Evolutionary conservation across 768 basidiomycete genomes (phyloP), one percentile per base, ranked within the genome.

Genomic region (Trametopsis cervina): DNA sequence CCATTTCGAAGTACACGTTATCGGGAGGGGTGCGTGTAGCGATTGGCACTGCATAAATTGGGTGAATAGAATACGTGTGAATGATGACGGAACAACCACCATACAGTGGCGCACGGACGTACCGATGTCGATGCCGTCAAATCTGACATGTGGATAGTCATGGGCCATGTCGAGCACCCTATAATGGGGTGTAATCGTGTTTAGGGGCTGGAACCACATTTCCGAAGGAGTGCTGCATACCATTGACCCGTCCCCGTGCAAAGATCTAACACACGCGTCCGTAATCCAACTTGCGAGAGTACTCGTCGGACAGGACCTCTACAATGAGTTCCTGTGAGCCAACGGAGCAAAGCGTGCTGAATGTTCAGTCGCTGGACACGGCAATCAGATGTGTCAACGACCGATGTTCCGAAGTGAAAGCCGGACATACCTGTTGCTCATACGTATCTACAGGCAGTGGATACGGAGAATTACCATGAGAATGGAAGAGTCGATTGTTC

Each of bases 101-200:
- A n/a, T n/a, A 49, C 52, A 42, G 52, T 51, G 44, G 20, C 46
- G 40, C n/a, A 46, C 29, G 24, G 25, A 61, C 75, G 56, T 63
- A 89, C 88, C 88, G 55, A 88, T 83, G 65, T 91, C 89, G 44
- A 87, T 63, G 36, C 83, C 89, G 55, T 74, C 70, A 61, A 89
- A 86, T 56, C 67, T 65, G 52, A 78, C 83, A 56, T 76, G 69
- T 15, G 79, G 81, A 60, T 83, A 90, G 42, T 70, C 69, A 40
- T 59, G 63, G 46, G 83, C 84, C 81, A 90, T 83, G 54, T 88
- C 83, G 64, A 83, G 72, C 3, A 80, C 69, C 88, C 88, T 90
- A 59, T 53, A 46, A 54, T 46, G 21, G 18, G 46, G 41, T 24
- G 38, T 17, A n/a, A 21, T 45, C 42, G 29, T 29, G 20, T 22